These are phyloP conservation scores for Bjerkandera adusta DNA, from an alignment of 1,284 basidiomycete species.

Conservation along the genomic window DNA sequence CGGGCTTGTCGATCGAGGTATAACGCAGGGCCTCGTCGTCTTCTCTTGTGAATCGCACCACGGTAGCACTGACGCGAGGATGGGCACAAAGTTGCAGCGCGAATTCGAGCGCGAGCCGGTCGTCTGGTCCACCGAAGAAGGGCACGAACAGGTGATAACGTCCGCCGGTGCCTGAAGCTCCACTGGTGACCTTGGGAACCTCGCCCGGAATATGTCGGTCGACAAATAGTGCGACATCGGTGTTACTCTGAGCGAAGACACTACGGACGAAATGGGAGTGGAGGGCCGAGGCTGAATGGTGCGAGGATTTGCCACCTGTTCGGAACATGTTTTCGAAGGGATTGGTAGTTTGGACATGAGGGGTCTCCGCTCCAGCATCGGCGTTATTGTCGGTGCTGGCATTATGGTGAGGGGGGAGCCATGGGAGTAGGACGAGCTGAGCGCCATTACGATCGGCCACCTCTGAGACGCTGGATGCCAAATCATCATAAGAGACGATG, in stretches of 20 bases:
- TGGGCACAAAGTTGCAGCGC: conserved; percentile 59
- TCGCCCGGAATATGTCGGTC: conserved; percentile 53
- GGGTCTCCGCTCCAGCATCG: conserved; percentile 13
- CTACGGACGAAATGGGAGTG: conserved; percentile 61
- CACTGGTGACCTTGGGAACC: conserved; percentile 23
- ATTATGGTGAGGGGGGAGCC: conserved; percentile 44
- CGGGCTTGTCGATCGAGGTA: conserved; percentile 24
- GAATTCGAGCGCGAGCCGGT: conserved; percentile 57
- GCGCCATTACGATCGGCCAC: conserved; percentile 45
- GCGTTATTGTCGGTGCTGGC: conserved; percentile 18
- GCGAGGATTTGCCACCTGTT: conserved; percentile 21
- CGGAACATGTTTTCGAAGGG: conserved; percentile 71
- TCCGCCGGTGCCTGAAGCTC: conserved; percentile 18
- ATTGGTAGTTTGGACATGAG: conserved; percentile 21
- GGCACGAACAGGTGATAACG: conserved; percentile 57
- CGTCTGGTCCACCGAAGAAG: conserved; percentile 74
- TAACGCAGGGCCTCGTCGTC: conserved; percentile 32
- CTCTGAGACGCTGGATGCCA: conserved; percentile 49
- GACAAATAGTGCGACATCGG: conserved; percentile 64
- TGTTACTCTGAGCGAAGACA: conserved; percentile 50
- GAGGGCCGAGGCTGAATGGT: conserved; percentile 31
- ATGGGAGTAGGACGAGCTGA: conserved; percentile 64
- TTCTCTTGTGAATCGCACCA: conserved; percentile 58
- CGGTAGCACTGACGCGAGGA: conserved; percentile 48
- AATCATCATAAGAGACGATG: conserved; percentile 57